A percentile compares a stretch with the other conserved stretches of the same genome.
Conservation (phyloP, 2,329 filamentous ascomycete genomes). For the Tolypocladium amazonense region DNA sequence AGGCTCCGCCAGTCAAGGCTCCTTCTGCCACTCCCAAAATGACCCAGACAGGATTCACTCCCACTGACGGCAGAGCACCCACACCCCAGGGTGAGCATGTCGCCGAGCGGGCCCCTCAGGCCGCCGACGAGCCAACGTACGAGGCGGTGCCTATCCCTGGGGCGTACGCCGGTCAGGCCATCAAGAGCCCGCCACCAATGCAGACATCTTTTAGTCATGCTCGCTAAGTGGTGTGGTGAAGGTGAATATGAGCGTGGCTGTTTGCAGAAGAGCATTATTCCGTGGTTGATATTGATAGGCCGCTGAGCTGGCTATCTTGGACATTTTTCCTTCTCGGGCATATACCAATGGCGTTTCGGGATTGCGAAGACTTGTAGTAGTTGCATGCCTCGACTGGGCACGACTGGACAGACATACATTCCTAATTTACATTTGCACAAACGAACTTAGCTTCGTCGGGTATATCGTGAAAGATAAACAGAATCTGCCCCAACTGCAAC, state of each 20-base stretch:
- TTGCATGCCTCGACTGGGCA: slow-evolving; percentile 1
- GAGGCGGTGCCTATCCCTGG: slow-evolving; percentile 81
- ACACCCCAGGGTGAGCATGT: slow-evolving; percentile 7
- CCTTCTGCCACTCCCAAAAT: slow-evolving; percentile 67
- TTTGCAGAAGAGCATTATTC: neutral
- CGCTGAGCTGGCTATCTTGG: slow-evolving; percentile 1
- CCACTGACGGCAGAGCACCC: slow-evolving; percentile 19
- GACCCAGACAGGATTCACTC: slow-evolving; percentile 51
- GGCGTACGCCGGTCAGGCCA: slow-evolving; percentile 54
- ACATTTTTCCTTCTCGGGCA: neutral
- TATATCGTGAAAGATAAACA: neutral
- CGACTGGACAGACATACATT: neutral
- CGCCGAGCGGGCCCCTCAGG: slow-evolving; percentile 49
- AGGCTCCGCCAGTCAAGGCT: slow-evolving; percentile 71
- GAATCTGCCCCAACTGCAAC: neutral
- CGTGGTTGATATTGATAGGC: neutral
- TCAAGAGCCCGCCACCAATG: slow-evolving; percentile 39
- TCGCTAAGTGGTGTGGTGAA: slow-evolving; percentile 4
- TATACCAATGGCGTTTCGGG: slow-evolving; percentile 10
- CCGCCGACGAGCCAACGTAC: slow-evolving; percentile 75
- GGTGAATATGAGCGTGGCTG: neutral
- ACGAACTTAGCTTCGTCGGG: neutral
- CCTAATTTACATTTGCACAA: neutral
- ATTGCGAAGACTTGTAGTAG: neutral
- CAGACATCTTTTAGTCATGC: slow-evolving; percentile 32